A percentile compares a stretch with the other conserved stretches of the same genome.
Conservation (phyloP, 306 rosid genomes). For the Lagenaria siceraria region DNA sequence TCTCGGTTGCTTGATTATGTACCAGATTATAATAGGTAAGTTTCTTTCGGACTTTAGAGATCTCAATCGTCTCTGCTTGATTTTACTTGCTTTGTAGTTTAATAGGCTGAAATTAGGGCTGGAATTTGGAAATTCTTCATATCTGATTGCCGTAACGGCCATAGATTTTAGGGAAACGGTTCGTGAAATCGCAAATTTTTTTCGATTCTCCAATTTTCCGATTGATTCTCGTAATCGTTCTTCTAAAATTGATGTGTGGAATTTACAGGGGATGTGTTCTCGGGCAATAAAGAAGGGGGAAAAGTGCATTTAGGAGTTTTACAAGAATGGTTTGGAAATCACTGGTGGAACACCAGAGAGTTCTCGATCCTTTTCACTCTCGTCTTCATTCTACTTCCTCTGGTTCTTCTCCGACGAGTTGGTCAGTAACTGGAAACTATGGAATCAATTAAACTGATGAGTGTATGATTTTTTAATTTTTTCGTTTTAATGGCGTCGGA, state of each 20-base stretch:
- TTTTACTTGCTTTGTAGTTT: not conserved
- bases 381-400: slow-evolving; percentile 55
- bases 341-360: slow-evolving; percentile 89
- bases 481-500: not conserved
- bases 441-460: not conserved
- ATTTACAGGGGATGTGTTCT: slow-evolving; percentile 68
- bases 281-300: slow-evolving; percentile 43
- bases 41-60: not conserved
- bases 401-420: slow-evolving; percentile 59
- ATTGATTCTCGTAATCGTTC: not conserved
- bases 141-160: not conserved
- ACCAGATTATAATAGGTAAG: slow-evolving; percentile 71
- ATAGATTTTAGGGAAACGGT: not conserved
- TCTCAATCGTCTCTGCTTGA: not conserved
- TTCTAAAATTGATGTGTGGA: not conserved
- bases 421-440: slow-evolving; percentile 25
- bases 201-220: not conserved
- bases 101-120: not conserved
- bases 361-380: slow-evolving; percentile 41
- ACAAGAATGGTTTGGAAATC: slow-evolving; percentile 89
- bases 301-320: slow-evolving; percentile 63
- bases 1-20: slow-evolving; percentile 67
- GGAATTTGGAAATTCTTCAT: not conserved
- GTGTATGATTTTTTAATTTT: not conserved
- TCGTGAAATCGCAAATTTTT: not conserved